Percentiles rank a stretch among this genome's conserved stretches.
phyloP scores from a whole-genome alignment of 441 rosid species.

The Gossypium davidsonii region DNA sequence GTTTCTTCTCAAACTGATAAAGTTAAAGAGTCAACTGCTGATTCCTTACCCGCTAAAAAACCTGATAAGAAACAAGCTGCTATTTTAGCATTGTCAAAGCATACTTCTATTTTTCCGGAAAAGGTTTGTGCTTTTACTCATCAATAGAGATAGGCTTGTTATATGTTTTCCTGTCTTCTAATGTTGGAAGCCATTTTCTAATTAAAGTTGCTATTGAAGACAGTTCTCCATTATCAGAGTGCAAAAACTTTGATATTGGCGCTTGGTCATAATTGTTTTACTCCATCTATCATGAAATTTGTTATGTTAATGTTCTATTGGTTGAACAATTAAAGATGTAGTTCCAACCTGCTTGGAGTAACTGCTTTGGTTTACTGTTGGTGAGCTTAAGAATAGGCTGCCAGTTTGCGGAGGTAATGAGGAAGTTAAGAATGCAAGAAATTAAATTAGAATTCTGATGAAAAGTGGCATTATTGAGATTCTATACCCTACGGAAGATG shows the following conservation, averaged over 20 bases:
- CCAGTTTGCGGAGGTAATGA: background rate
- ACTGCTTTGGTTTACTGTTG: conserved; percentile 6
- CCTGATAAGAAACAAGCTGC: conserved; percentile 39
- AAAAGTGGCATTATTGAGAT: background rate
- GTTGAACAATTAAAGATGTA: background rate
- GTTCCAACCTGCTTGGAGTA: background rate
- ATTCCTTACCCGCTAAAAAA: conserved; percentile 35
- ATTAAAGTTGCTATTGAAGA: background rate
- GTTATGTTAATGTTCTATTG: background rate
- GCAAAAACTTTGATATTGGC: conserved; percentile 1
- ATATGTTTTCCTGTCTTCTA: conserved; percentile 1
- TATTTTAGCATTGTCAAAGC: conserved; percentile 49
- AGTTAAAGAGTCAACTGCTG: conserved; percentile 24
- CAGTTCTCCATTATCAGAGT: background rate
- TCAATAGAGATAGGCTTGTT: background rate
- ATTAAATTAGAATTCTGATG: background rate
- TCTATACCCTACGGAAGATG: background rate
- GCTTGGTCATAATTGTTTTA: conserved; percentile 9
- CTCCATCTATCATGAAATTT: background rate
- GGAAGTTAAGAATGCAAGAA: conserved; percentile 6
- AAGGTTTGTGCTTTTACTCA: conserved; percentile 47
- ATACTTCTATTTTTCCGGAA: conserved; percentile 68
- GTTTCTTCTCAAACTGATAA: conserved; percentile 30
- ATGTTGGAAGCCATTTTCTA: conserved; percentile 5
- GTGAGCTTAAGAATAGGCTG: background rate